These are phyloP conservation scores for Capniomyces stellatus DNA, from an alignment of 371 early-diverging fungal species.

Conservation along the genomic window DNA sequence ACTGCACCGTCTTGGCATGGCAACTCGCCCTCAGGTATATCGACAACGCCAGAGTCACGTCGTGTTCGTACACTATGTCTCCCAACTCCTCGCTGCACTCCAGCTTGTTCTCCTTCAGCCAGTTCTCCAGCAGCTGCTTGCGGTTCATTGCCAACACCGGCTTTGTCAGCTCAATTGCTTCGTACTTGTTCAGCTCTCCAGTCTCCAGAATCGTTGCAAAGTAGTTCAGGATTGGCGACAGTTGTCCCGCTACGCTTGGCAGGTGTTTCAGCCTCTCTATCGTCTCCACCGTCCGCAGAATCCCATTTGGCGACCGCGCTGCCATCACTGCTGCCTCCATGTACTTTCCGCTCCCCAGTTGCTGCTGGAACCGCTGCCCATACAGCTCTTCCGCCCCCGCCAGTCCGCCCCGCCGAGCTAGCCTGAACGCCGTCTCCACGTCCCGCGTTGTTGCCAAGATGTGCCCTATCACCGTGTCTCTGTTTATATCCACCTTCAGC, in stretches of 20 bases:
- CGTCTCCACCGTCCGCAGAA: slow-evolving; percentile 85
- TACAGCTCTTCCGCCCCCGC: slow-evolving; percentile 91
- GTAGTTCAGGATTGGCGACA: slow-evolving; percentile 90
- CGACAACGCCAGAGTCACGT: slow-evolving; percentile 76
- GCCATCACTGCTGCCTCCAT: slow-evolving; percentile 89
- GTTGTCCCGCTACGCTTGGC: slow-evolving; percentile 56
- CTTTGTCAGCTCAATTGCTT: slow-evolving; percentile 83
- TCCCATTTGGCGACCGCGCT: slow-evolving; percentile 86
- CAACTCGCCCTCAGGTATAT: slow-evolving; percentile 88
- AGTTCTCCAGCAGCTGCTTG: slow-evolving; percentile 87
- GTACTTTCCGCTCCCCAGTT: slow-evolving; percentile 58
- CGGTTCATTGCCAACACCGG: slow-evolving; percentile 83
- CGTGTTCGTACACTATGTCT: slow-evolving; percentile 86
- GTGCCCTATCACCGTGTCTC: slow-evolving; percentile 72
- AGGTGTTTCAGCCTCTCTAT: slow-evolving; percentile 85
- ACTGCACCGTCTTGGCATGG: slow-evolving; percentile 62
- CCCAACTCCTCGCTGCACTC: slow-evolving; percentile 95
- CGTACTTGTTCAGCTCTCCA: slow-evolving; percentile 80
- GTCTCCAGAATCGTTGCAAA: slow-evolving; percentile 92
- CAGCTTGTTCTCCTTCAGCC: slow-evolving; percentile 96
- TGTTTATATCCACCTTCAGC: slow-evolving; percentile 79
- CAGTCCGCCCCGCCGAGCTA: slow-evolving; percentile 81
- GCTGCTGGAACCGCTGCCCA: slow-evolving; percentile 66
- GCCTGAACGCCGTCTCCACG: slow-evolving; percentile 69
- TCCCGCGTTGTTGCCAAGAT: slow-evolving; percentile 66